Base-by-base conservation (phyloP, 1,139 yeast species). In the Pichia terricola region DNA sequence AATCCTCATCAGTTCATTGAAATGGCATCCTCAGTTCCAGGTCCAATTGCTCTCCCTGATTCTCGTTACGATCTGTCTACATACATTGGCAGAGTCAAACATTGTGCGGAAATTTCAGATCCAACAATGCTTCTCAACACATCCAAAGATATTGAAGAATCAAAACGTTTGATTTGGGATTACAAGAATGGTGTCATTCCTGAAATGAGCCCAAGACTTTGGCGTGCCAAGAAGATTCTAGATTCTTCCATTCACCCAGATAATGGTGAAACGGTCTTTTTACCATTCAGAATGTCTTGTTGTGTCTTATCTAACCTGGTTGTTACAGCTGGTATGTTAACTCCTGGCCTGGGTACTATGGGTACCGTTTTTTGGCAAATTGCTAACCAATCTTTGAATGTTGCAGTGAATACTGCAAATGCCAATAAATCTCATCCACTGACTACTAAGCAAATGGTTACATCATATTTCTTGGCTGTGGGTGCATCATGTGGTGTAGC, bases 351-450 rank as follows among this genome's bases (percentile, higher is more conserved):
- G 59, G 94, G 95, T 11, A 81, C 91, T 9, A 79, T 75, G 0
- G 98, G 98, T 28, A 89, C 97, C 0, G 63, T 88, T 31, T 88
- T 91, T 65, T 91, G 98, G 98, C 98, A 91, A 66, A 79, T 91
- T 61, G 95, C 96, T 30, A 91, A 91, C 66, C 99, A 91, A 67
- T 84, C 95, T 34, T 73, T 91, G 53, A 91, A 91, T 58, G 98
- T 91, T 44, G 98, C 98, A 5, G 88, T 91, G 53, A 91, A 91
- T 65, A 87, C 94, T 38, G 94, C 97, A 37, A 91, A 91, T 60
- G 94, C 96, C 40, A 91, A 91, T 70, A 91, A 91, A 61, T 83
- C 95, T 1, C 95, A 88, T 56, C 96, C 96, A 1, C 69, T 91
- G 63, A 71, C 91, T 9, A 81, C 89, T 1, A 59, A 69, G 44